Percentiles rank a stretch among this genome's conserved stretches.
Conservation (phyloP, 768 basidiomycete genomes). For the Boletus tomentosulus region DNA sequence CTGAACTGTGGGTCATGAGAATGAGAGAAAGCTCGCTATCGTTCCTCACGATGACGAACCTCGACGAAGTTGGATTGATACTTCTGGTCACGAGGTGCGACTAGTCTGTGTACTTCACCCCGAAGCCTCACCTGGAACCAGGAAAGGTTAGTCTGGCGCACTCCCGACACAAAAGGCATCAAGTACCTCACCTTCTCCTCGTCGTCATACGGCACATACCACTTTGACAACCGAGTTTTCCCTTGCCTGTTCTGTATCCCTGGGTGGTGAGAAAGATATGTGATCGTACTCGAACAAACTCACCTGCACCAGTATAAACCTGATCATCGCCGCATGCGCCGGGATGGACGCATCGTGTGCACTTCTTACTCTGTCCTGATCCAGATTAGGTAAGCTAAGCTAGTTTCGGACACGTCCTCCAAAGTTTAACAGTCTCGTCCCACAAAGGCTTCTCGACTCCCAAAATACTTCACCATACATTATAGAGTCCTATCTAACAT, state of each 20-base stretch:
- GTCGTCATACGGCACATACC: conserved; percentile 99
- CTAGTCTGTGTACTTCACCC: conserved; percentile 93
- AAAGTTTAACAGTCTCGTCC: too few species aligned
- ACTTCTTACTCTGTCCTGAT: neutral
- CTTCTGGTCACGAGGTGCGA: conserved; percentile 96
- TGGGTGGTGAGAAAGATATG: conserved; percentile 1
- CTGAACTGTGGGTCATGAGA: conserved; percentile 62
- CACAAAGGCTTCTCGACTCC: too few species aligned
- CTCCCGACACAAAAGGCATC: neutral
- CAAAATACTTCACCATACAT: too few species aligned
- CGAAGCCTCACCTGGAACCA: conserved; percentile 74
- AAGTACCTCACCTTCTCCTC: conserved; percentile 81
- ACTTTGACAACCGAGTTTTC: conserved; percentile 94
- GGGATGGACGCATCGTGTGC: conserved; percentile 1
- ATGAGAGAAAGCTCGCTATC: neutral
- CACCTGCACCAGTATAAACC: conserved; percentile 96
- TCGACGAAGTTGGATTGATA: conserved; percentile 99
- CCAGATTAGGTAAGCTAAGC: conserved; percentile 13
- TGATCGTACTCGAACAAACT: conserved; percentile 14
- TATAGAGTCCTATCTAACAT: too few species aligned
- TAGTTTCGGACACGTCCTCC: too few species aligned
- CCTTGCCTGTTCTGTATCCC: conserved; percentile 86
- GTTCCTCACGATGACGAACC: conserved; percentile 44
- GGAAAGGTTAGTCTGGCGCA: neutral
- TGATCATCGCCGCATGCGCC: conserved; percentile 63